Base-by-base conservation (phyloP, 2,329 filamentous ascomycete species). In the Beauveria rudraprayagi region DNA sequence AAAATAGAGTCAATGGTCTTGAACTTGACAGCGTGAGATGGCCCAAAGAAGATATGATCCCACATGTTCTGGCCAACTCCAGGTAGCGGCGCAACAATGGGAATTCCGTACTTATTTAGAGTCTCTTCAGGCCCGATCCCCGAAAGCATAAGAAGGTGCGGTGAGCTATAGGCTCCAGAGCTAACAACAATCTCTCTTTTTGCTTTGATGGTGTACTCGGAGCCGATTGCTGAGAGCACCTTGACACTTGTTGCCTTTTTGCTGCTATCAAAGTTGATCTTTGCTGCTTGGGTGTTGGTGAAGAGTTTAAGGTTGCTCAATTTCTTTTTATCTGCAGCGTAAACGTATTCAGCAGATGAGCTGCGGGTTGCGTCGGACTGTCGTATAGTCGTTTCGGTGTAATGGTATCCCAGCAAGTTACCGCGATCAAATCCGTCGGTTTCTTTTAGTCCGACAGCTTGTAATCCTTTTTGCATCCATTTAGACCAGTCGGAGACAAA, bases 161-260 rank as follows among this genome's bases (percentile, higher is more conserved):
- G 74, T 2, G 72, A 72, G 48, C 73, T 71, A 63, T 74, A 71
- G 5, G 70, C 44, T 7, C 56, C 46, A 5, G 60, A 50, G 14
- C 62, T 63, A 5, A 65, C 41, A 19, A 65, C 67, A 24, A 63
- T 54, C 28, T 66, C 64, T 6, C 19, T 60, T 9, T 57, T 63
- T 9, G 63, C 62, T 3, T 63, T 62, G 19, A 70, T 55, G 8
- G 26, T 53, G 40, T 65, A 65, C n/a, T 50, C 65, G n/a, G 60
- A 44, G 3, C 64, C 63, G 19, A 53, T 56, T 5, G 41, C 64
- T 63, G 37, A 66, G 65, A 16, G 50, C 14, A 77, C 72, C 26
- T 67, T 48, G 1, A 80, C 78, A 5, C 76, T 76, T 0, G 69
- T 75, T 0, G 77, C 78, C 52, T 69, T 75, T 44, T 70, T 76